phyloP scores from a whole-genome alignment of 306 rosid genomes.

The Prunus padus region DNA sequence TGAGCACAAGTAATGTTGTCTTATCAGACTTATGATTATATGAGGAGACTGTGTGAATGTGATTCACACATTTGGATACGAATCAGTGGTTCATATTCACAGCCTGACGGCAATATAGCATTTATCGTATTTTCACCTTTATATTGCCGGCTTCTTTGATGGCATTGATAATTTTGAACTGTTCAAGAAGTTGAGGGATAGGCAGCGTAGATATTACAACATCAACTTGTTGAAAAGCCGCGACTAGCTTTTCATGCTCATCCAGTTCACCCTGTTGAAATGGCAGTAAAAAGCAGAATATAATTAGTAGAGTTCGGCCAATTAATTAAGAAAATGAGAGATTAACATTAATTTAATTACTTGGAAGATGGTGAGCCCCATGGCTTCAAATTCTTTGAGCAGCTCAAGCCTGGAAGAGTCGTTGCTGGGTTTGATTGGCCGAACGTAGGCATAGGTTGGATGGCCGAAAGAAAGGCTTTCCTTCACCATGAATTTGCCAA shows the following conservation, averaged over 20 bases:
- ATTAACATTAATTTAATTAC: slow-evolving; percentile 8
- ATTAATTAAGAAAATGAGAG: neutral
- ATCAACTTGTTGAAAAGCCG: slow-evolving; percentile 31
- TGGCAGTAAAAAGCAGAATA: neutral
- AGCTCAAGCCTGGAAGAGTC: slow-evolving; percentile 31
- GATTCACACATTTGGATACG: no score
- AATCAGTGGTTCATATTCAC: no score
- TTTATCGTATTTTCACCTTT: slow-evolving; percentile 24
- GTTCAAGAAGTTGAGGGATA: slow-evolving; percentile 45
- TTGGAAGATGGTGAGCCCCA: slow-evolving; percentile 44
- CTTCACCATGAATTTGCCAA: slow-evolving; percentile 44
- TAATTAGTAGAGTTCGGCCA: neutral
- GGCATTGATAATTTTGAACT: slow-evolving; percentile 46
- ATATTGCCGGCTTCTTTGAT: slow-evolving; percentile 42
- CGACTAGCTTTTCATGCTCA: slow-evolving; percentile 44
- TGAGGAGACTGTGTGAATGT: no score
- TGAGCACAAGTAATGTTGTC: no score
- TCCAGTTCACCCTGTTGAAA: slow-evolving; percentile 38
- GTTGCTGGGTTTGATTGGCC: slow-evolving; percentile 24
- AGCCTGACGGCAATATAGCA: neutral
- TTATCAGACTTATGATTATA: no score
- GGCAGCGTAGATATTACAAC: slow-evolving; percentile 45
- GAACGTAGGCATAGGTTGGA: slow-evolving; percentile 36
- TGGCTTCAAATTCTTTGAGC: slow-evolving; percentile 27
- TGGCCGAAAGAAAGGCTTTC: slow-evolving; percentile 41